Conservation (phyloP, 2,329 filamentous ascomycete genomes). For the Colletotrichum zoysiae region DNA sequence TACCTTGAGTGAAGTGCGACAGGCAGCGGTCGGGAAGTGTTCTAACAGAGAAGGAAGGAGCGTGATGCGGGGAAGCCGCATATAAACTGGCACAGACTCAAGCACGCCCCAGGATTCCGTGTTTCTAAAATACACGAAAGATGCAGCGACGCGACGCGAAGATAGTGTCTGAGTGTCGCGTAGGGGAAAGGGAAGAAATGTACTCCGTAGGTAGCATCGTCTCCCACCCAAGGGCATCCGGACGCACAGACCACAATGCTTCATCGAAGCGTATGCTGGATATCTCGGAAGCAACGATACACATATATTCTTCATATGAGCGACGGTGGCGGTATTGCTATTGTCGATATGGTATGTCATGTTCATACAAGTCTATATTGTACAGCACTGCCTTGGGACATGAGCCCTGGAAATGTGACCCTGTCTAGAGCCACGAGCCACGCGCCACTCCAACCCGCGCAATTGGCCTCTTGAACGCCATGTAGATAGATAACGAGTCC, state of each 20-base stretch:
- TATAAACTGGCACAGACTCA: not conserved
- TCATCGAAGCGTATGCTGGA: not conserved
- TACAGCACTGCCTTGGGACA: not conserved
- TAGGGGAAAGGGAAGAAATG: not conserved
- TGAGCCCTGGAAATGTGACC: not conserved
- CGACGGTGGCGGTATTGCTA: not conserved
- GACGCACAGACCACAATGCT: not conserved
- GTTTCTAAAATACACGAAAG: not conserved
- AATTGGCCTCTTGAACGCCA: constrained; percentile 4
- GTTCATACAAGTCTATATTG: constrained; percentile 10
- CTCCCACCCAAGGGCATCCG: not conserved
- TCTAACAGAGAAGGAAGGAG: not conserved
- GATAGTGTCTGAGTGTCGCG: not conserved
- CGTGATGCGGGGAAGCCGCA: not conserved
- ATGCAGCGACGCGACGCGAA: too few species aligned
- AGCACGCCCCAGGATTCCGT: not conserved
- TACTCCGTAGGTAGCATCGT: not conserved
- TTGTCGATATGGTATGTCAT: not conserved
- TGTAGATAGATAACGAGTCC: not conserved
- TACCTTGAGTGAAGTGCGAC: too few species aligned
- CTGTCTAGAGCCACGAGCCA: not conserved
- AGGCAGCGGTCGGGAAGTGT: not conserved
- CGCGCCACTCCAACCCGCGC: not conserved
- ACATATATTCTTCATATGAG: not conserved
- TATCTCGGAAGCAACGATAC: not conserved